phyloP scores from a whole-genome alignment of 306 rosid species.

The Betula pendula region DNA sequence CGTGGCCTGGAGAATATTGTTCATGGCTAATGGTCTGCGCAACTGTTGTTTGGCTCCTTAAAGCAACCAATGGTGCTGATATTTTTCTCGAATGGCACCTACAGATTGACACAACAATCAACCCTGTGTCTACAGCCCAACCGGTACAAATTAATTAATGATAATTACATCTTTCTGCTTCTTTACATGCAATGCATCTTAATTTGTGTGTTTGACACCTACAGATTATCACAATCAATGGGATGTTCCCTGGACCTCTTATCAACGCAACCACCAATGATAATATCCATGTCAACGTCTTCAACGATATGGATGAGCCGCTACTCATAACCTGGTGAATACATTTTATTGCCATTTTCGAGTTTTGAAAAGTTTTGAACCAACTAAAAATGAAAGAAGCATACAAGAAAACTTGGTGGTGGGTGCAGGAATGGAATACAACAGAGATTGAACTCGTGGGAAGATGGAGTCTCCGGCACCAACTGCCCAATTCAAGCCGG shows the following conservation, averaged over 20 bases:
- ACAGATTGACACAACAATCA: slow-evolving; percentile 24
- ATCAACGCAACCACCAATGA: slow-evolving; percentile 76
- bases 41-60: slow-evolving; percentile 20
- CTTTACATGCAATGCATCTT: too few species aligned
- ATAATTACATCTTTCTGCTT: neutral
- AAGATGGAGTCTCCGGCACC: slow-evolving; percentile 92
- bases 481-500: slow-evolving; percentile 76
- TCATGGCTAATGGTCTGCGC: slow-evolving; percentile 7
- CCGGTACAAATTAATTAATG: slow-evolving; percentile 31
- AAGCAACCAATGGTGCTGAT: slow-evolving; percentile 31
- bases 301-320: slow-evolving; percentile 67
- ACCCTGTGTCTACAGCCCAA: slow-evolving; percentile 45
- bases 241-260: slow-evolving; percentile 81
- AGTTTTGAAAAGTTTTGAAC: too few species aligned
- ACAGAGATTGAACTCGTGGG: slow-evolving; percentile 85
- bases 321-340: slow-evolving; percentile 75
- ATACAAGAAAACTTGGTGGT: too few species aligned
- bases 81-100: slow-evolving; percentile 61
- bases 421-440: slow-evolving; percentile 85
- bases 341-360: too few species aligned
- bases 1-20: slow-evolving; percentile 6
- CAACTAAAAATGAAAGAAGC: too few species aligned
- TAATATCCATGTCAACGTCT: slow-evolving; percentile 55
- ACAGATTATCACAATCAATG: slow-evolving; percentile 42
- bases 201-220: too few species aligned